Conservation (phyloP, 2,329 filamentous ascomycete genomes). For the Penicillium sp. region DNA sequence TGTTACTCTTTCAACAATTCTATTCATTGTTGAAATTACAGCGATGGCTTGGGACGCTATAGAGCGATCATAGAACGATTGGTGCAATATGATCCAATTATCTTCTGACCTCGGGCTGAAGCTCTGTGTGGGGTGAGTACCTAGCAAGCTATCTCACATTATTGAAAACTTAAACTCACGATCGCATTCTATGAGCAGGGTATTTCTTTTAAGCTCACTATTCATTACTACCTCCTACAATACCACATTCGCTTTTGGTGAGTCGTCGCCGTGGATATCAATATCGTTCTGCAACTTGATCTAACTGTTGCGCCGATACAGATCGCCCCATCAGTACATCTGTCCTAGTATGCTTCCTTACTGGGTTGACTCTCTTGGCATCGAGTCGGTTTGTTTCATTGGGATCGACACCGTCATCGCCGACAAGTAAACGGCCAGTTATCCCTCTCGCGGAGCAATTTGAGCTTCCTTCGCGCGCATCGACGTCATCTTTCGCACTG, state of each 20-base stretch:
- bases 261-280: slow-evolving; percentile 13
- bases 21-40: slow-evolving; percentile 6
- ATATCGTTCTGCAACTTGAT: slow-evolving; percentile 1
- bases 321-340: slow-evolving; percentile 50
- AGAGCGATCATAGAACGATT: slow-evolving; percentile 9
- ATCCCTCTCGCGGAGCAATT: slow-evolving; percentile 32
- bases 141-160: slow-evolving; percentile 4
- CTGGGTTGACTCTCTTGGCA: slow-evolving; percentile 41
- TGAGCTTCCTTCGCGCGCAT: slow-evolving; percentile 24
- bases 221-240: slow-evolving; percentile 38
- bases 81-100: slow-evolving; percentile 29
- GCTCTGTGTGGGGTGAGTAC: slow-evolving; percentile 35
- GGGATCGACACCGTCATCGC: slow-evolving; percentile 24
- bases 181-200: slow-evolving; percentile 19
- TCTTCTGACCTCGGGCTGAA: slow-evolving; percentile 34
- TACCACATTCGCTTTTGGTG: slow-evolving; percentile 44
- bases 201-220: slow-evolving; percentile 36
- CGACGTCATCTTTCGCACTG: slow-evolving; percentile 13
- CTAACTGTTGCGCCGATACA: slow-evolving; percentile 23
- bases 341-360: slow-evolving; percentile 43
- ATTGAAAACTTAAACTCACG: slow-evolving; percentile 21
- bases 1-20: slow-evolving; percentile 3
- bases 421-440: slow-evolving; percentile 28
- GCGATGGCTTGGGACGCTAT: slow-evolving; percentile 16
- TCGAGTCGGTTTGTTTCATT: slow-evolving; percentile 36